Base-by-base conservation (phyloP, 352 stramenopile genomes). In the Globisporangium nodosum region DNA sequence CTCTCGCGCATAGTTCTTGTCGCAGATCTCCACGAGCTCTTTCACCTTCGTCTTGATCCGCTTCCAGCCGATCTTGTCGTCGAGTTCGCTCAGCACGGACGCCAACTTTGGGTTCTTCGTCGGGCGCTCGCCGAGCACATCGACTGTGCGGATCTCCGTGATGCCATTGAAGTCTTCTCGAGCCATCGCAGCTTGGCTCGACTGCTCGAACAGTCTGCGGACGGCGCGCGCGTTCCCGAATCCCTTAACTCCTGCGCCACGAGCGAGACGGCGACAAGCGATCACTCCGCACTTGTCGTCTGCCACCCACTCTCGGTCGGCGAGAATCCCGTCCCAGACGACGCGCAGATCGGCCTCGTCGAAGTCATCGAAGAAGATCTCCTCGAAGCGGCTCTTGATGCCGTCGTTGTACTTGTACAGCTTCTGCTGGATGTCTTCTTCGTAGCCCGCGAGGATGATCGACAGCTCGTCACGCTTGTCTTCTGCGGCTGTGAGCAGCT, bases 361-460 rank as follows among this genome's bases (percentile, higher is more conserved):
- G 63, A 96, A 97, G 71, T 98, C 91, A 6, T 96, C 81, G 71
- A 98, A 97, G 20, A 65, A 51, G 18, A 98, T 76, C 48, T 88
- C 77, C 16, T 64, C 70, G 56, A 98, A 97, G 6, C 93, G 78
- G 50, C 79, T 96, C 6, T 63, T 66, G 1, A 98, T 68, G 9
- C 93, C 93, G 55, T 89, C 74, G 58, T 97, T 97, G 63, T 91
- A 94, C 16, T 85, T 73, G 67, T 97, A 97, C 46, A 98, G 64
- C 49, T 96, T 96, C 40, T 96, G 80, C 55, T 97, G 71, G 46
- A 98, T 95, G 46, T 97, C 88, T 49, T 97, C 87, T 69, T 97
- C 76, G 64, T 97, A 97, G 15, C 91, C 91, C 35, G 91, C 89
- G 27, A 98, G 65, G 52, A 97, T 96, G 40, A 98, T 83, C 9